Conservation (phyloP, 2,329 filamentous ascomycete genomes). For the Scopulariopsis brevicaulis region DNA sequence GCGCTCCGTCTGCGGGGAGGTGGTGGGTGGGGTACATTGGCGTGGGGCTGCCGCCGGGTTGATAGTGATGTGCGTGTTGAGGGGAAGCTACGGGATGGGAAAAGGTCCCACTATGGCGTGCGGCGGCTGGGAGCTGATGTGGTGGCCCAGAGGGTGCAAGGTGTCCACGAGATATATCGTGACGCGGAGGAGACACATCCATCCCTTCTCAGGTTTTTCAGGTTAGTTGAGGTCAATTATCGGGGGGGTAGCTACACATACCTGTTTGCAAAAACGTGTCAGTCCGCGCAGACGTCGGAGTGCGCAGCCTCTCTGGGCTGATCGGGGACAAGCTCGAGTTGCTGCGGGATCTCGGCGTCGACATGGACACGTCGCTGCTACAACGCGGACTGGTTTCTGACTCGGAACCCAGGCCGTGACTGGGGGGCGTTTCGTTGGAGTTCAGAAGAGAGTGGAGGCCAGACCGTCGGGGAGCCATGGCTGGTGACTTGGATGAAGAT, state of each 20-base stretch:
- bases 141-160: not conserved
- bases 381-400: not conserved
- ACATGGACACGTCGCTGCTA: not conserved
- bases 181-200: not conserved
- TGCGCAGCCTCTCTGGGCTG: not conserved
- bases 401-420: not conserved
- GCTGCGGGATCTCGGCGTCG: not conserved
- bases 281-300: not conserved
- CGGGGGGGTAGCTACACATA: not conserved
- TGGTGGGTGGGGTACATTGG: not conserved
- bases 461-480: slow-evolving; percentile 2
- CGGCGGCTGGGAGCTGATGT: not conserved
- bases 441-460: slow-evolving; percentile 3
- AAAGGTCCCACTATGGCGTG: not conserved
- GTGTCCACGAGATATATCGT: not conserved
- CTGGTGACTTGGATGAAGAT: not conserved
- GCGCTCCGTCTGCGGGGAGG: not conserved
- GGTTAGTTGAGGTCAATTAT: not conserved
- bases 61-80: not conserved
- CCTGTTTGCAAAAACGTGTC: not conserved
- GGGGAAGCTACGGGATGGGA: too few species aligned
- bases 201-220: not conserved
- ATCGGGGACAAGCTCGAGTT: not conserved
- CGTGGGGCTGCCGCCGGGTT: not conserved
- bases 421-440: not conserved